phyloP scores from a whole-genome alignment of 2,329 filamentous ascomycete genomes.

The Diaporthe amygdali region DNA sequence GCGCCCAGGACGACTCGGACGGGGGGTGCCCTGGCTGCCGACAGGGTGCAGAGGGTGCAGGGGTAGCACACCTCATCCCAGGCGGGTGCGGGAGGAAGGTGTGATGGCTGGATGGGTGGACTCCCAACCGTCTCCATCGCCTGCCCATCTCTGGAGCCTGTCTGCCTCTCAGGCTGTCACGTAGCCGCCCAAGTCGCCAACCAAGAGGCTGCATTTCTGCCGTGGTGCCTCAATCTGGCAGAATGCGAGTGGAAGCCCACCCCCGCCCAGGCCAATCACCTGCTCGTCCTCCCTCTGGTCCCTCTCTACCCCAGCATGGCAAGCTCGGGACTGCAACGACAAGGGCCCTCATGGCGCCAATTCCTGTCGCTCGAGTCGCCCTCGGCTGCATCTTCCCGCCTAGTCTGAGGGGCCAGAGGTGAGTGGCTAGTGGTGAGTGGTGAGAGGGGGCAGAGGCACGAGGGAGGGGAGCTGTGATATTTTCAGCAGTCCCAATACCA shows the following conservation, averaged over 20 bases:
- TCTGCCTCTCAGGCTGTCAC: background rate
- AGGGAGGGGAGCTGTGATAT: background rate
- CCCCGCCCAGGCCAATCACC: slow-evolving; percentile 19
- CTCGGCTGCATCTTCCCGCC: slow-evolving; percentile 13
- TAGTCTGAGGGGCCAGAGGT: background rate
- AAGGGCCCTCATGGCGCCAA: slow-evolving; percentile 21
- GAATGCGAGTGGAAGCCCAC: background rate
- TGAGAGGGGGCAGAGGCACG: background rate
- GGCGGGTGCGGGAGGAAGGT: background rate
- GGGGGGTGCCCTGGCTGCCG: background rate
- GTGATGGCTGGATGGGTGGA: slow-evolving; percentile 4
- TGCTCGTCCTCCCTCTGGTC: background rate
- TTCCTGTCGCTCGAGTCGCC: slow-evolving; percentile 7
- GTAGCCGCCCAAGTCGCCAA: slow-evolving; percentile 24
- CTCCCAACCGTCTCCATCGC: slow-evolving; percentile 5
- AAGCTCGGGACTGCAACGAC: slow-evolving; percentile 8
- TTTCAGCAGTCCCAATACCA: slow-evolving; percentile 7
- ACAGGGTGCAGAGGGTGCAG: too few species aligned
- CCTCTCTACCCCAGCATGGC: background rate
- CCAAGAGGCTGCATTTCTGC: slow-evolving; percentile 12
- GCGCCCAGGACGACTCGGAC: too few species aligned
- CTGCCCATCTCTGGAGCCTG: too few species aligned
- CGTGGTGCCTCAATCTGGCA: slow-evolving; percentile 8
- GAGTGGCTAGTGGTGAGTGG: too few species aligned
- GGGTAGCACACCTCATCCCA: slow-evolving; percentile 10